Percentiles rank a stretch among this genome's conserved stretches.
Evolutionary conservation across 2,329 filamentous ascomycete species (phyloP).

Genomic region (Aspergillus terreus): DNA sequence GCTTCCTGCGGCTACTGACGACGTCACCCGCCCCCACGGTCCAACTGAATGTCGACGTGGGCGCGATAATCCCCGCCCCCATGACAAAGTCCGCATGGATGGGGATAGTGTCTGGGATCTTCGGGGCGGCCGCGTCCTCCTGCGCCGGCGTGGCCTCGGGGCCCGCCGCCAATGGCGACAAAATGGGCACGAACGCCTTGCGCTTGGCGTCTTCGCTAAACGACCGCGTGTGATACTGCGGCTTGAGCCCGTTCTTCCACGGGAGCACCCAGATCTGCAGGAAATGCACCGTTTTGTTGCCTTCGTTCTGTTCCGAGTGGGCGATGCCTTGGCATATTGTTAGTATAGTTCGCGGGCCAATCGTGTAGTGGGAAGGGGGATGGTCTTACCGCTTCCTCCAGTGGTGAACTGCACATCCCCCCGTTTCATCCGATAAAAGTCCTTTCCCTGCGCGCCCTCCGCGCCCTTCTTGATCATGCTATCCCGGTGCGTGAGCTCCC

Average conservation of each 20-base stretch:
- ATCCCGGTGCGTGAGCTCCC: slow-evolving; percentile 84
- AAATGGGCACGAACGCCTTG: slow-evolving; percentile 67
- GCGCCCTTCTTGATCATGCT: slow-evolving; percentile 71
- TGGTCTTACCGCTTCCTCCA: slow-evolving; percentile 64
- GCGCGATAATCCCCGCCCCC: slow-evolving; percentile 70
- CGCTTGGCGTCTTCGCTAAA: slow-evolving; percentile 72
- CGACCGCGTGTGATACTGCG: slow-evolving; percentile 70
- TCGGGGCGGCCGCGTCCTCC: slow-evolving; percentile 62
- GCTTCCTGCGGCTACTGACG: slow-evolving; percentile 37
- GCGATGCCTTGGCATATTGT: slow-evolving; percentile 53
- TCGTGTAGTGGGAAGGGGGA: not conserved
- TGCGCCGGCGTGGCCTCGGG: slow-evolving; percentile 57
- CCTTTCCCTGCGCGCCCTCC: slow-evolving; percentile 57
- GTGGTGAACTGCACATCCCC: slow-evolving; percentile 89
- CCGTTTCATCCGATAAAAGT: slow-evolving; percentile 67
- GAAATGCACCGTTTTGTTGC: slow-evolving; percentile 70
- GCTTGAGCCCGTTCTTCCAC: slow-evolving; percentile 67
- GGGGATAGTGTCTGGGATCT: slow-evolving; percentile 66
- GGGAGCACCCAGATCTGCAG: slow-evolving; percentile 86
- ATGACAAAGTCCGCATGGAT: slow-evolving; percentile 83
- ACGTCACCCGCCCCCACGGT: slow-evolving; percentile 56
- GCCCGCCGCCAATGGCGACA: slow-evolving; percentile 70
- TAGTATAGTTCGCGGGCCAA: slow-evolving; percentile 3
- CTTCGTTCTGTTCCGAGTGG: slow-evolving; percentile 80
- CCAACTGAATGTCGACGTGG: slow-evolving; percentile 66